phyloP scores from a whole-genome alignment of 1,284 basidiomycete species.

The Cerioporus squamosus region DNA sequence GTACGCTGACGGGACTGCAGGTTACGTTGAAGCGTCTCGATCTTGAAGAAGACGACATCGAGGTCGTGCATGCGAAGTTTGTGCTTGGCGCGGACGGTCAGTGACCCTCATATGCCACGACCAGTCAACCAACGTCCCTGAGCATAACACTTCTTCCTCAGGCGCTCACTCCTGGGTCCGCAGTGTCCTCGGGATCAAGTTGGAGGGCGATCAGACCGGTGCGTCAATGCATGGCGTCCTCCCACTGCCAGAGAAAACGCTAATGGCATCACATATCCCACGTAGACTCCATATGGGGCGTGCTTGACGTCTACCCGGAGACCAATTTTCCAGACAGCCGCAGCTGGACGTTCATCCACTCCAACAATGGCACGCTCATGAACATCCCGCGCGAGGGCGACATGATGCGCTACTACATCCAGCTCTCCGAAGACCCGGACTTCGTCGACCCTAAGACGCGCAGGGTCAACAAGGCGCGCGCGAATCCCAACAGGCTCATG shows the following conservation, averaged over 20 bases:
- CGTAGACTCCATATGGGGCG: conserved; percentile 77
- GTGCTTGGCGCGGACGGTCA: conserved; percentile 59
- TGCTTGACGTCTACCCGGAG: conserved; percentile 69
- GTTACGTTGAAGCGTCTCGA: conserved; percentile 41
- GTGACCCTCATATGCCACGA: not conserved
- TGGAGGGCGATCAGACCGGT: conserved; percentile 81
- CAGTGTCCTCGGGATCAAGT: conserved; percentile 64
- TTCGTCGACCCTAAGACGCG: conserved; percentile 53
- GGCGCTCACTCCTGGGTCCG: conserved; percentile 86
- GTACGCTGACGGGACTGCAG: conserved; percentile 22
- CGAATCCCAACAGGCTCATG: conserved; percentile 65
- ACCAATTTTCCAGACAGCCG: conserved; percentile 86
- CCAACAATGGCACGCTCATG: conserved; percentile 59
- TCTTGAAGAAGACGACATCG: conserved; percentile 34
- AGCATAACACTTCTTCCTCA: not conserved
- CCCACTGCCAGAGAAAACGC: not conserved
- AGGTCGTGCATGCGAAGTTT: conserved; percentile 56
- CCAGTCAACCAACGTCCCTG: too few species aligned
- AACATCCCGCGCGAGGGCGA: conserved; percentile 79
- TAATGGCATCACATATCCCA: not conserved
- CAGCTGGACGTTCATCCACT: conserved; percentile 66
- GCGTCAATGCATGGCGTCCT: not conserved
- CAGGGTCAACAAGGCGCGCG: conserved; percentile 62
- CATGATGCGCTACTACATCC: conserved; percentile 76
- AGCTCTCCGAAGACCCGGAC: conserved; percentile 57